Conservation (phyloP, 805 yeast genomes). For the Zygotorulaspora danielsina region DNA sequence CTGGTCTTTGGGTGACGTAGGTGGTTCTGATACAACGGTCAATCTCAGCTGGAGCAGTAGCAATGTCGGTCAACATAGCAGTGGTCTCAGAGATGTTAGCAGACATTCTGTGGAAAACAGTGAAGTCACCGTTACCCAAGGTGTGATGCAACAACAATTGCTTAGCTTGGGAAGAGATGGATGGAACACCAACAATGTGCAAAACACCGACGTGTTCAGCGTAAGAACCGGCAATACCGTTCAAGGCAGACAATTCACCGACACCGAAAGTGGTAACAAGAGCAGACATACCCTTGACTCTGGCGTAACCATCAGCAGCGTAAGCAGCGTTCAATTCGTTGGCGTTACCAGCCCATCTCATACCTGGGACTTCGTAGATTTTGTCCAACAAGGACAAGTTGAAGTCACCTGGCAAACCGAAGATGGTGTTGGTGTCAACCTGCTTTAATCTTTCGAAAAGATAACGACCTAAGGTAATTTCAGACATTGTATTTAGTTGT, state of each 20-base stretch:
- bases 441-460: slow-evolving; percentile 75
- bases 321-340: slow-evolving; percentile 81
- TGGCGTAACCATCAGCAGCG: slow-evolving; percentile 84
- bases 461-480: slow-evolving; percentile 68
- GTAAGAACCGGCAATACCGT: slow-evolving; percentile 84
- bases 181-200: slow-evolving; percentile 85
- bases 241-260: slow-evolving; percentile 79
- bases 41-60: slow-evolving; percentile 62
- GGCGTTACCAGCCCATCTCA: slow-evolving; percentile 89
- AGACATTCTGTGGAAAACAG: slow-evolving; percentile 76
- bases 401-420: slow-evolving; percentile 82
- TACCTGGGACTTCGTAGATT: slow-evolving; percentile 65
- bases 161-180: slow-evolving; percentile 65
- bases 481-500: slow-evolving; percentile 30
- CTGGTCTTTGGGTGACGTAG: slow-evolving; percentile 70
- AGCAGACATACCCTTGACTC: slow-evolving; percentile 72
- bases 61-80: slow-evolving; percentile 58
- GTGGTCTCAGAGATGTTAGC: slow-evolving; percentile 64
- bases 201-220: slow-evolving; percentile 85
- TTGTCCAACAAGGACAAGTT: slow-evolving; percentile 68
- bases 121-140: slow-evolving; percentile 77
- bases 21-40: slow-evolving; percentile 74
- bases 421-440: slow-evolving; percentile 63
- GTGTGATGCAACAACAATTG: slow-evolving; percentile 77
- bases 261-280: slow-evolving; percentile 85